Conservation (phyloP, 2,329 filamentous ascomycete genomes). For the Hypoxylon sp. region DNA sequence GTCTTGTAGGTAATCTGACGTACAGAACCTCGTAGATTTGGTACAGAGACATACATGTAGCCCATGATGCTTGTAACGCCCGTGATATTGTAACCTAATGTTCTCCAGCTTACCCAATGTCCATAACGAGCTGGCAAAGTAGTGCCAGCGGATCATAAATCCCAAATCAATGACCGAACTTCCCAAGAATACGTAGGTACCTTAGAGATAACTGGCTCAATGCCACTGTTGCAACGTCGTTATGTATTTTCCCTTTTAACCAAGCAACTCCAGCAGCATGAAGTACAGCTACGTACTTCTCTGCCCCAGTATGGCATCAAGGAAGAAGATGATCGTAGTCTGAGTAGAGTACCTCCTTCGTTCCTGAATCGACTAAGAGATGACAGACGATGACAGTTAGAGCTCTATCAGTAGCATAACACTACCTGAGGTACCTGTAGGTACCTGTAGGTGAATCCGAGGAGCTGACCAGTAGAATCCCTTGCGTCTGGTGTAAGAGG, state of each 20-base stretch:
- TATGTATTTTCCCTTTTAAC: slow-evolving; percentile 29
- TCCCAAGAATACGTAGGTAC: slow-evolving; percentile 2
- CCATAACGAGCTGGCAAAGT: too few relatives aligned
- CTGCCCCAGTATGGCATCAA: slow-evolving; percentile 63
- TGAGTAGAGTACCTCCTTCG: slow-evolving; percentile 54
- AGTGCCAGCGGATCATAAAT: background rate
- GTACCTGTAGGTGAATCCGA: slow-evolving; percentile 18
- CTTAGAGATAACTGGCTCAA: background rate
- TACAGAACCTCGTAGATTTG: background rate
- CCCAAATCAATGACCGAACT: slow-evolving; percentile 28
- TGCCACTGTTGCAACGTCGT: background rate
- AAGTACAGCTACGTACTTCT: slow-evolving; percentile 45
- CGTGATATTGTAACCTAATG: background rate
- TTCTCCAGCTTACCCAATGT: background rate
- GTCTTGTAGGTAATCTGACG: background rate
- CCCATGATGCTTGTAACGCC: too few relatives aligned
- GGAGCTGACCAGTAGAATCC: slow-evolving; percentile 22
- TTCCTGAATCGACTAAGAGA: slow-evolving; percentile 49
- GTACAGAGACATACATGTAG: background rate
- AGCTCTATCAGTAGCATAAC: slow-evolving; percentile 32
- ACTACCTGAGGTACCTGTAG: background rate
- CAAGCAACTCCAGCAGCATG: slow-evolving; percentile 43
- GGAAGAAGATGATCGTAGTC: slow-evolving; percentile 63
- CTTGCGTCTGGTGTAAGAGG: slow-evolving; percentile 2
- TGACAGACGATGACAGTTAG: slow-evolving; percentile 38